Conservation (phyloP, 176 grass and related monocot species). For the Canna indica region DNA sequence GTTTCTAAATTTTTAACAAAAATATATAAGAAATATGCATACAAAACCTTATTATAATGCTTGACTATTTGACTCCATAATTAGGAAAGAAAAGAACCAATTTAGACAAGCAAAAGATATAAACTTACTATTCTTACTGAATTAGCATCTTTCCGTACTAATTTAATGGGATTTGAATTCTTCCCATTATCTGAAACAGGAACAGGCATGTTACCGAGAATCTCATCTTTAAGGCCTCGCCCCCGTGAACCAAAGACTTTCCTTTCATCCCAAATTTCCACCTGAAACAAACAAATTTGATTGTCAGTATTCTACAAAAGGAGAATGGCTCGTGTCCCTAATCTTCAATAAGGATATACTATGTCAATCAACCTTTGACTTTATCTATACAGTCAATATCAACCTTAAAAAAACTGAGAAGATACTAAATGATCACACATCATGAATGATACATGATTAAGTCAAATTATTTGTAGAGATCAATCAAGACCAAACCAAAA, state of each 20-base stretch:
- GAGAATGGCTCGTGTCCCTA: background rate
- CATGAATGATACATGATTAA: no score
- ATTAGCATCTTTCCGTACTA: conserved; percentile 53
- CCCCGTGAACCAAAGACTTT: conserved; percentile 86
- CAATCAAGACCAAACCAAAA: no score
- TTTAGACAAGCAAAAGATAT: conserved; percentile 11
- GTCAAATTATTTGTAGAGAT: no score
- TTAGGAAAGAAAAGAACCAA: conserved; percentile 16
- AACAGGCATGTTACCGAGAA: conserved; percentile 50
- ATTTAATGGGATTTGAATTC: conserved; percentile 56
- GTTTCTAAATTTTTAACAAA: conserved; percentile 45
- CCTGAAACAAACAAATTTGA: conserved; percentile 30
- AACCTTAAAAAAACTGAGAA: no score
- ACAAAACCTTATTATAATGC: background rate
- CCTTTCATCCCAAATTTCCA: conserved; percentile 86
- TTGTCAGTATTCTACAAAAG: background rate
- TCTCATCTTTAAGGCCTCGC: conserved; percentile 51
- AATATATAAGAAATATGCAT: conserved; percentile 26
- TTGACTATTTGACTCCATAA: conserved; percentile 14
- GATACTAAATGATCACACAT: no score
- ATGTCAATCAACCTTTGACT: no score
- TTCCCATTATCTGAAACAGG: conserved; percentile 41
- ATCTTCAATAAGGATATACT: background rate
- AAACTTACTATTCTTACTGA: conserved; percentile 69
- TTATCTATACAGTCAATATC: no score